Evolutionary conservation across 2,329 filamentous ascomycete genomes (phyloP).

Genomic region (Magnaporthiopsis poae): DNA sequence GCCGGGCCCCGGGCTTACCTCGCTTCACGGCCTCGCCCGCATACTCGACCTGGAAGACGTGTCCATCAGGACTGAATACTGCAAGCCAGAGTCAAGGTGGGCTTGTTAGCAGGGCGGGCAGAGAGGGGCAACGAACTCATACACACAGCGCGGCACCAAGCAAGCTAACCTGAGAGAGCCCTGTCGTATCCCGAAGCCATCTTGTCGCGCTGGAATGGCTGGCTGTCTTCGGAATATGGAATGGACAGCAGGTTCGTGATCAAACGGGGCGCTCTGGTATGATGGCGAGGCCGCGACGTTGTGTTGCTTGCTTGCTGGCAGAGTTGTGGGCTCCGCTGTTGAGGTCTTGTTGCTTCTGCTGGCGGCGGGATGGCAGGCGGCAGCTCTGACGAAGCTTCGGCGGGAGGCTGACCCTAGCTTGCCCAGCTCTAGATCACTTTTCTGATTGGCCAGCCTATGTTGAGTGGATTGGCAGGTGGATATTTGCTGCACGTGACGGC

Average conservation of each 20-base stretch:
- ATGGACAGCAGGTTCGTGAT: background rate
- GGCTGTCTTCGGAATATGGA: background rate
- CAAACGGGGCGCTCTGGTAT: background rate
- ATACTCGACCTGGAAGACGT: slow-evolving; percentile 99
- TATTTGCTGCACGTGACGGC: background rate
- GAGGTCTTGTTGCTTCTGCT: background rate
- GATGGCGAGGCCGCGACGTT: background rate
- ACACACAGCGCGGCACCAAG: slow-evolving; percentile 15
- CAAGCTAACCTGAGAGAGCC: slow-evolving; percentile 82
- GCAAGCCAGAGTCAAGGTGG: slow-evolving; percentile 2
- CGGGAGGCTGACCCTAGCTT: slow-evolving; percentile 4
- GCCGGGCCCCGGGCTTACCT: slow-evolving; percentile 45
- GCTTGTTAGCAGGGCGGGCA: slow-evolving; percentile 7
- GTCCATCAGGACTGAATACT: slow-evolving; percentile 75
- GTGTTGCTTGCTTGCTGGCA: background rate
- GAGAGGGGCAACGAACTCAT: background rate
- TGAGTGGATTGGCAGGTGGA: background rate
- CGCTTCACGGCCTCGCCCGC: slow-evolving; percentile 96
- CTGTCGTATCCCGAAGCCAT: slow-evolving; percentile 47
- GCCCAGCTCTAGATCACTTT: background rate
- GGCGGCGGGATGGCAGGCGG: slow-evolving; percentile 16
- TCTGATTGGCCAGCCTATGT: background rate
- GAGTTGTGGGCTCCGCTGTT: background rate
- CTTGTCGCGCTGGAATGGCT: background rate
- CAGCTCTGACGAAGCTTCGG: slow-evolving; percentile 22